phyloP scores from a whole-genome alignment of 129 eudicot species.

The Flaveria bidentis region DNA sequence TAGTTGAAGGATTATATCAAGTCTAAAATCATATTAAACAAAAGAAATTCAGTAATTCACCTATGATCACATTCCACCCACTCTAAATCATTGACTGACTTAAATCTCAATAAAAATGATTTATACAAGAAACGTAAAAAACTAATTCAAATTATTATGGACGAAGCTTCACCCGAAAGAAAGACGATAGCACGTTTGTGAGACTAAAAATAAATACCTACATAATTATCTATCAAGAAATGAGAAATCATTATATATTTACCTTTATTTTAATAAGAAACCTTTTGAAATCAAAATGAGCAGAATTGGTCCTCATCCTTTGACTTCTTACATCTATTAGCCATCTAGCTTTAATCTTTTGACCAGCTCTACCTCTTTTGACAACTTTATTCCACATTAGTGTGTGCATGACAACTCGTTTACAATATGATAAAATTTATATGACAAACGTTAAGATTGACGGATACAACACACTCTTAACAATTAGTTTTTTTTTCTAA shows the following conservation, averaged over 20 bases:
- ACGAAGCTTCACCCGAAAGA: slow-evolving; percentile 13
- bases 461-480: neutral
- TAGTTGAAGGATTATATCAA: too few relatives aligned
- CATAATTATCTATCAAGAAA: neutral
- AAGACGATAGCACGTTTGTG: neutral
- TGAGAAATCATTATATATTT: neutral
- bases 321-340: neutral
- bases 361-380: neutral
- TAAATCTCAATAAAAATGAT: neutral
- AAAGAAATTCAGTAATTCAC: neutral
- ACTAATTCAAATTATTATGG: neutral
- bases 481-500: too few relatives aligned
- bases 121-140: neutral
- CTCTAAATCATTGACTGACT: neutral
- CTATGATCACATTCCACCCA: neutral
- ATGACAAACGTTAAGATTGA: neutral
- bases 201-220: neutral
- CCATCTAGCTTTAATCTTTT: neutral
- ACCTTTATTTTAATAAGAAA: neutral
- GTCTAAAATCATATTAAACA: neutral
- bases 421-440: too few relatives aligned
- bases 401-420: neutral
- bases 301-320: neutral
- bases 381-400: neutral
- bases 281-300: neutral